Evolutionary conservation across 148 eudicot species (phyloP).

Genomic region (Amaranthus hypochondriacus): DNA sequence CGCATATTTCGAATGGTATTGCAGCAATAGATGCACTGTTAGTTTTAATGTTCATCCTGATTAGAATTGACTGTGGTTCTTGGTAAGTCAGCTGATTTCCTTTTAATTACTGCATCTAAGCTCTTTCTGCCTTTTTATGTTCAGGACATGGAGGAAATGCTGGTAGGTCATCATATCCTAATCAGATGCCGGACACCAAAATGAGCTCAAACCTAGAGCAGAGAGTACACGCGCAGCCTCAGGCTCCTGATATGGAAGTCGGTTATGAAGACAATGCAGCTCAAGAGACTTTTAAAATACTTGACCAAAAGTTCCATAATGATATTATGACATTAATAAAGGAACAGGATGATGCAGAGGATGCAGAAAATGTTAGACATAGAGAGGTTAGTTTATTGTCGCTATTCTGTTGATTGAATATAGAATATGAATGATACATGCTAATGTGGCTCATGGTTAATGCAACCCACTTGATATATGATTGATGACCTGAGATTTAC

Average conservation of each 20-base stretch:
- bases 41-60: not conserved
- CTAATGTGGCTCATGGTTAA: not conserved
- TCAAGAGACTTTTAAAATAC: constrained; percentile 34
- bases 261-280: constrained; percentile 50
- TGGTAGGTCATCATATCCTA: constrained; percentile 29
- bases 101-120: not conserved
- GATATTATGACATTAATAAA: constrained; percentile 41
- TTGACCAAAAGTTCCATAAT: constrained; percentile 46
- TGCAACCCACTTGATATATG: not conserved
- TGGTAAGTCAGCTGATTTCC: not conserved
- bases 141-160: constrained; percentile 41
- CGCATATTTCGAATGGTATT: not conserved
- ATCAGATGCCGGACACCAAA: constrained; percentile 32
- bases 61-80: not conserved
- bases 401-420: not conserved
- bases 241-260: constrained; percentile 54
- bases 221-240: constrained; percentile 22
- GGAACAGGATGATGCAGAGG: constrained; percentile 54
- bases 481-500: not conserved
- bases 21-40: not conserved
- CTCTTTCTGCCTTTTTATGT: constrained; percentile 1
- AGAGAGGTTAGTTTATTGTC: constrained; percentile 46
- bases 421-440: not conserved
- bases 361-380: constrained; percentile 57
- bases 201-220: constrained; percentile 34